Percentiles rank a stretch among this genome's conserved stretches.
These are phyloP conservation scores for Sporothrix brunneoviolacea DNA, from an alignment of 2,329 filamentous ascomycete species.

Conservation along the genomic window DNA sequence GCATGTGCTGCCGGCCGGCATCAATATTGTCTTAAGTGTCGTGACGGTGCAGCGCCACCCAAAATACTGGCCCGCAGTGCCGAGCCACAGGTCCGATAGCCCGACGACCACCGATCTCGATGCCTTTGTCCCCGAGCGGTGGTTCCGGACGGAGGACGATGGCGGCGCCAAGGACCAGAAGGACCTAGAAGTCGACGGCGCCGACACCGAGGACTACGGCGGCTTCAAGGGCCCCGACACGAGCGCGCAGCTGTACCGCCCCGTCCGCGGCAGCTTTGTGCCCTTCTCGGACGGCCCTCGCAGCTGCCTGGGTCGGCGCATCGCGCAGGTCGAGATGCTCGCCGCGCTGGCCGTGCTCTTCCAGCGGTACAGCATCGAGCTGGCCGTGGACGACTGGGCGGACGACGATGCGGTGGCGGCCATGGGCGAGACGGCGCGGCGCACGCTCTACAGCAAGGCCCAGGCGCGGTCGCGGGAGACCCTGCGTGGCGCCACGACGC, in stretches of 20 bases:
- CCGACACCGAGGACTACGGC: slow-evolving; percentile 48
- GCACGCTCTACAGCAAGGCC: slow-evolving; percentile 54
- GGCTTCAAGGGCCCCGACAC: slow-evolving; percentile 56
- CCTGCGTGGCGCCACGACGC: slow-evolving; percentile 48
- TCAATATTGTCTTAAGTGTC: slow-evolving; percentile 49
- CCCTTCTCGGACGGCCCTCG: slow-evolving; percentile 54
- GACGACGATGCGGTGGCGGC: slow-evolving; percentile 45
- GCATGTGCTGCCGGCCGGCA: slow-evolving; percentile 50
- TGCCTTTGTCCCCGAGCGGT: slow-evolving; percentile 66
- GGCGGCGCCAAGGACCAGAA: slow-evolving; percentile 19
- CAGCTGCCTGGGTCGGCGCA: slow-evolving; percentile 50
- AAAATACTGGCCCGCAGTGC: slow-evolving; percentile 66
- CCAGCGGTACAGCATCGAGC: slow-evolving; percentile 58
- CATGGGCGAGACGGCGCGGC: slow-evolving; percentile 42
- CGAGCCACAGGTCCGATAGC: slow-evolving; percentile 37
- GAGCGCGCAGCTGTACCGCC: slow-evolving; percentile 54
- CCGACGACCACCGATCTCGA: slow-evolving; percentile 48
- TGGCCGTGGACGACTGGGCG: slow-evolving; percentile 57
- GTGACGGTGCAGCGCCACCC: slow-evolving; percentile 60
- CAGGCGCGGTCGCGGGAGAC: slow-evolving; percentile 46
- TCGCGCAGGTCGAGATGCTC: slow-evolving; percentile 54
- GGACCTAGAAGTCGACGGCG: slow-evolving; percentile 26
- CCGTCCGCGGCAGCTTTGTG: slow-evolving; percentile 47
- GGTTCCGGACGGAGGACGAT: slow-evolving; percentile 44
- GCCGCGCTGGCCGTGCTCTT: slow-evolving; percentile 49